phyloP scores from a whole-genome alignment of 768 basidiomycete species.

The Sarcodon aspratus region DNA sequence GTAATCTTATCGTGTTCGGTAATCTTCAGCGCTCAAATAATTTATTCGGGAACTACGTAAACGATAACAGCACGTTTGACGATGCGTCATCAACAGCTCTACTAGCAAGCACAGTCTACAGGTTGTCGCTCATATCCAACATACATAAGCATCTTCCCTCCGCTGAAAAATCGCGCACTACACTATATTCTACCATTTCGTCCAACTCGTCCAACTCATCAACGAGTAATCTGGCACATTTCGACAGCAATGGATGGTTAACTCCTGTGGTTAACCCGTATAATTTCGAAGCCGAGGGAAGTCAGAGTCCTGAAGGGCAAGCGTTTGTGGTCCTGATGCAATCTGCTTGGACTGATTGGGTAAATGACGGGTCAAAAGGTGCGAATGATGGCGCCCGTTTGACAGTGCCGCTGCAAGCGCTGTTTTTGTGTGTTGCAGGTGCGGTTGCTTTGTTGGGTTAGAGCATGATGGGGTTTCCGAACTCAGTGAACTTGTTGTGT shows the following conservation, averaged over 20 bases:
- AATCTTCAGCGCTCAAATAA: slow-evolving; percentile 27
- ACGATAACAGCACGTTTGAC: slow-evolving; percentile 46
- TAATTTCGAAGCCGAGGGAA: slow-evolving; percentile 32
- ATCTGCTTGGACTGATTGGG: slow-evolving; percentile 71
- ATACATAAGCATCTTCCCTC: slow-evolving; percentile 37
- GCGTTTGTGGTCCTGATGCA: slow-evolving; percentile 72
- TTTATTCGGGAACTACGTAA: slow-evolving; percentile 67
- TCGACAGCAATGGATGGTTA: slow-evolving; percentile 54
- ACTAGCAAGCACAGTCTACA: slow-evolving; percentile 67
- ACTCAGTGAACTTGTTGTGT: not conserved
- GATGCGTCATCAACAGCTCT: slow-evolving; percentile 69
- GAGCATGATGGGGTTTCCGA: not conserved
- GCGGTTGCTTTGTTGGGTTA: not conserved
- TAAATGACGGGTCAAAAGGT: slow-evolving; percentile 39
- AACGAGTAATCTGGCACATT: slow-evolving; percentile 24
- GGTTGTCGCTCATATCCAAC: slow-evolving; percentile 44
- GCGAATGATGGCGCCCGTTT: slow-evolving; percentile 23
- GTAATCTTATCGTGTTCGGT: not conserved
- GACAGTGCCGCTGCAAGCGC: not conserved
- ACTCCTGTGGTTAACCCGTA: slow-evolving; percentile 69
- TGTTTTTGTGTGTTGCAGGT: not conserved
- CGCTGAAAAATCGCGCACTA: slow-evolving; percentile 45
- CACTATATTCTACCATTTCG: slow-evolving; percentile 17
- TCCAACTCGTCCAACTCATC: not conserved
- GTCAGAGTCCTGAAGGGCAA: slow-evolving; percentile 61